Evolutionary conservation across 2,329 filamentous ascomycete species (phyloP), one percentile per base, ranked within the genome.

Genomic region (Phaeosphaeria sp.): DNA sequence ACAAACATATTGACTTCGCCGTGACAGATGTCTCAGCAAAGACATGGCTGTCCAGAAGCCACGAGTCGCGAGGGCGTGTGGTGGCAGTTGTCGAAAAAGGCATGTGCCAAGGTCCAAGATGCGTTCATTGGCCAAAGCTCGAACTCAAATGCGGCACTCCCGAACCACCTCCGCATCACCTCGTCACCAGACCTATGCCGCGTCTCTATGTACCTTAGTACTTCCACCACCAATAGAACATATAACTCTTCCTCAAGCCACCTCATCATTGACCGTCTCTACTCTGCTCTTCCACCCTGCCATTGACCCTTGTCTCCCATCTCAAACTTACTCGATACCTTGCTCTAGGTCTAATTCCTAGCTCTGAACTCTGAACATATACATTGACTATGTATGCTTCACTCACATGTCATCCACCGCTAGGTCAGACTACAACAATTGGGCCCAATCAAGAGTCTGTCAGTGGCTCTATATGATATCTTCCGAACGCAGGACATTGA

Each of bases 381-480:
- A 15, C 33, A 17, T n/a, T 24, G 22, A 59, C 53, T 51, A 82
- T 84, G 76, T 84, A 84, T 70, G 82, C 85, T 21, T 80, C 82
- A 60, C 75, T 90, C 15, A 84, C 82, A 5, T 87, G 83, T 58
- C 89, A 87, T 68, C 93, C 93, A 13, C 87, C 92, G 1, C 77
- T 97, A 51, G 91, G 89, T 1, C 91, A 93, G 72, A 84, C 91
- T 22, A 93, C 91, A 1, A 82, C 86, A 49, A 71, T 91, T 20
- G 76, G 80, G 24, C 71, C 77, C 40, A 66, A 74, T 18, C 74
- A 77, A 55, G 69, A 77, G 18, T 68, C 71, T 36, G 79, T 80
- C 67, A 68, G 75, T 68, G 39, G 6, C 25, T 39, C 25, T 22
- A 27, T 3, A 27, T 18, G 5, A 13, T 7, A 46, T 21, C 9